Base-by-base conservation (phyloP, 78 protist species). In the Dictyostelium brefeldianum region DNA sequence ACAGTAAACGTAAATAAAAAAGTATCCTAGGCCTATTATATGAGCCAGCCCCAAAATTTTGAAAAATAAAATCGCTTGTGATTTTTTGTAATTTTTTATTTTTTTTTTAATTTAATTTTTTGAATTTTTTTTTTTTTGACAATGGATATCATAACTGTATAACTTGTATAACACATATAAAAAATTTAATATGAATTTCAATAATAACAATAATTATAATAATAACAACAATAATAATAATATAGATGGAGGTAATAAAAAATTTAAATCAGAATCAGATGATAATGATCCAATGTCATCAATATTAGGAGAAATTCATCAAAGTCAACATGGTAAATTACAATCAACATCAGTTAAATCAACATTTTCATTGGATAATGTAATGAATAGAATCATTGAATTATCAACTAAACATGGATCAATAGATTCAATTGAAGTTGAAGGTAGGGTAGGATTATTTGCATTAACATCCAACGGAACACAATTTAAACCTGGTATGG, bases 371-470 rank as follows among this genome's bases (percentile, higher is more conserved):
- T 43, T 62, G 3, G 83, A 85, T 27, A 77, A 36, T 51, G 79
- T 85, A 17, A 48, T 74, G 29, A 47, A 74, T 25, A 85, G 53
- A 54, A 85, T 85, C 50, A 77, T 80, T 43, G 74, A 59, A 12
- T 54, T 59, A 22, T 20, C 84, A 20, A 56, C 56, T 17, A 18
- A 17, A 54, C 29, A 80, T 36, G 74, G 2, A 36, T 29, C 57
- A n/a, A 59, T 36, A n/a, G 85, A 75, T 43, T 59, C 48, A 7
- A 56, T 85, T 25, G 92, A 85, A 18, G 92, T 85, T 8, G 92
- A 85, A 18, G 92, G 83, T 22, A 74, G 92, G 64, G 48, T 85
- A 1, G 92, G 92, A 18, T 22, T 54, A 15, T 62, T 85, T 48
- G 18, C 54, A 59, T 1, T n/a, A 1, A 27, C 31, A 5, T 17